Base-by-base conservation (phyloP, 2,329 filamentous ascomycete species). In the Neophaeococcomyces aloes region DNA sequence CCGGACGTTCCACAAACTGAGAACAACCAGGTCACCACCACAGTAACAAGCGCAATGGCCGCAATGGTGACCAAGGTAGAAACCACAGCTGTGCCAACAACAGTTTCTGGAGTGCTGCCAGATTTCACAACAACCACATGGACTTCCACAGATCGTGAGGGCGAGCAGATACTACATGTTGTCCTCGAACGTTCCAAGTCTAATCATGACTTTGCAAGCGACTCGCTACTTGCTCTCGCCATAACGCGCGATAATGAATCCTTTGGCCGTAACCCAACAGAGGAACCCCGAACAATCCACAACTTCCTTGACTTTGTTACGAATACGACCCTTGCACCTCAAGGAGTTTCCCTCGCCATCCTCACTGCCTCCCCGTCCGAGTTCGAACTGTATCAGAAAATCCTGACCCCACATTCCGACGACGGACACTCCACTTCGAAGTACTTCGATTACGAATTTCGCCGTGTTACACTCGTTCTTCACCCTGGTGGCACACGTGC, bases 251-350 rank as follows among this genome's bases (percentile, higher is more conserved):
- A 39, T n/a, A 14, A 39, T 15, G 11, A 39, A 15, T 39, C 37
- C 23, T 39, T 21, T 21, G 37, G 37, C 17, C 23, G 37, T 7
- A 39, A 39, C 17, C 37, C 37, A 10, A 25, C 13, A 8, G 37
- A 39, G 14, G n/a, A 39, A 17, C 37, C 25, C 7, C 23, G 37
- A 6, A 39, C 25, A 18, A 31, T 39, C n/a, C 30, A 39, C 37
- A 29, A 23, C 25, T 39, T 17, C 37, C 37, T 39, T 14, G 37
- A 39, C 25, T 39, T 39, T 27, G 17, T 39, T 3, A 39, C 37
- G 3, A 39, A 39, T 14, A 39, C 37, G 3, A 39, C 37, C 15
- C 37, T 39, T 13, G 7, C 14, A 8, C 17, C 37, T 25, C 18
- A 21, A 11, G 13, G 11, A n/a, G 21, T 13, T 8, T 39, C 37